Base-by-base conservation (phyloP, 495 filamentous ascomycete genomes). In the Aspergillus kassunensis region DNA sequence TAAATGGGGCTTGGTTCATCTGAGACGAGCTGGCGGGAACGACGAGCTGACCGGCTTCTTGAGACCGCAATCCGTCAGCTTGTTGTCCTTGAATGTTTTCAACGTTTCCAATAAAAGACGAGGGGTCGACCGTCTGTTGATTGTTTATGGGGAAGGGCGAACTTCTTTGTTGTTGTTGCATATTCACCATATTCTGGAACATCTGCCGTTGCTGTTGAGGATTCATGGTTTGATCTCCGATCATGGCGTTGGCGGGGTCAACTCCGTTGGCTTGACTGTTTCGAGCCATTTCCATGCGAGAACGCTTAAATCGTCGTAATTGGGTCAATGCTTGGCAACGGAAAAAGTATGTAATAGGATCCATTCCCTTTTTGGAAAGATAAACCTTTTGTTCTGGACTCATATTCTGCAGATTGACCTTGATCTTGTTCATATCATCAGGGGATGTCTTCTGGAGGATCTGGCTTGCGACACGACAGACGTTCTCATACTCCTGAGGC, bases 21-120 rank as follows among this genome's bases (percentile, higher is more conserved):
- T 74, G 73, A 20, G 67, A 79, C 64, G 73, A 71, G 57, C 82
- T 87, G 15, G 82, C 84, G 9, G 84, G 84, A 10, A 87, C 84
- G 19, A 87, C 84, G 37, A 80, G 64, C 53, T 85, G 81, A 20
- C 84, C 84, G 41, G 79, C 78, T 64, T 85, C 80, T 62, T 83
- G 80, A n/a, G 75, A 77, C 20, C 81, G 80, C 44, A 81, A 58
- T 12, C 79, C 83, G 56, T 82, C 80, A 23, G 77, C 79, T 64
- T 85, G 84, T 58, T 85, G 82, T 20, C 76, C 80, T 45, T 81
- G 67, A 10, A 85, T 72, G 36, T 79, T 79, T 47, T 77, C 74
- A 49, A 81, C 65, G 50, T 72, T 78, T 4, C 76, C 75, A 9
- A 79, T 66, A 57, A 81, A 79, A 1, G 68, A 58, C 13, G 70